These are phyloP conservation scores for Fonsecaea erecta DNA, from an alignment of 2,329 filamentous ascomycete genomes.

Conservation along the genomic window DNA sequence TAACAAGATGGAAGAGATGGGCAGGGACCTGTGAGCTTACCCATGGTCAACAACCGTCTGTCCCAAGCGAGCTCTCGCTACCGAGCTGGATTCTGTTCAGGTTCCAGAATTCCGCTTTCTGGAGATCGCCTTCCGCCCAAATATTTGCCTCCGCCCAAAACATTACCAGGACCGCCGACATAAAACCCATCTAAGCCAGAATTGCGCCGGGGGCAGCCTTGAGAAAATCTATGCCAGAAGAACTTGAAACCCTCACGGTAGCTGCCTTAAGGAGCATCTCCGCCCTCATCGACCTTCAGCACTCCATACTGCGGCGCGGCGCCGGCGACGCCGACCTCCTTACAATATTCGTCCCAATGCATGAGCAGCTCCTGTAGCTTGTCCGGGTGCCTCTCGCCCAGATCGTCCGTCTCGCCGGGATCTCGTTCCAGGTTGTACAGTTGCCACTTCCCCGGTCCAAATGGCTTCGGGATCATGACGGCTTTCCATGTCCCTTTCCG, in stretches of 20 bases:
- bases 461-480: slow-evolving; percentile 75
- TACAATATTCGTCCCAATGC: slow-evolving; percentile 62
- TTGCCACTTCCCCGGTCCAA: slow-evolving; percentile 56
- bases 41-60: background rate
- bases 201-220: background rate
- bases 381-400: slow-evolving; percentile 58
- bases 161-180: background rate
- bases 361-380: slow-evolving; percentile 53
- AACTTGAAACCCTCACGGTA: background rate
- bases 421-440: slow-evolving; percentile 79
- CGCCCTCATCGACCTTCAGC: slow-evolving; percentile 12
- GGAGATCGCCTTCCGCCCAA: background rate
- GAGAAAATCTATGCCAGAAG: background rate
- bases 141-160: background rate
- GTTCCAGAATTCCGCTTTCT: too few relatives aligned
- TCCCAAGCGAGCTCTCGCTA: background rate
- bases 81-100: too few relatives aligned
- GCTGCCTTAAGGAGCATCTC: background rate
- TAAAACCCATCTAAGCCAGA: background rate
- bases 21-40: background rate
- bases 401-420: slow-evolving; percentile 74
- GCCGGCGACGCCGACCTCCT: slow-evolving; percentile 59
- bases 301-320: slow-evolving; percentile 22
- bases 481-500: slow-evolving; percentile 88
- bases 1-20: too few relatives aligned